Base-by-base conservation (phyloP, 495 filamentous ascomycete species). In the Penicillium arizonense region DNA sequence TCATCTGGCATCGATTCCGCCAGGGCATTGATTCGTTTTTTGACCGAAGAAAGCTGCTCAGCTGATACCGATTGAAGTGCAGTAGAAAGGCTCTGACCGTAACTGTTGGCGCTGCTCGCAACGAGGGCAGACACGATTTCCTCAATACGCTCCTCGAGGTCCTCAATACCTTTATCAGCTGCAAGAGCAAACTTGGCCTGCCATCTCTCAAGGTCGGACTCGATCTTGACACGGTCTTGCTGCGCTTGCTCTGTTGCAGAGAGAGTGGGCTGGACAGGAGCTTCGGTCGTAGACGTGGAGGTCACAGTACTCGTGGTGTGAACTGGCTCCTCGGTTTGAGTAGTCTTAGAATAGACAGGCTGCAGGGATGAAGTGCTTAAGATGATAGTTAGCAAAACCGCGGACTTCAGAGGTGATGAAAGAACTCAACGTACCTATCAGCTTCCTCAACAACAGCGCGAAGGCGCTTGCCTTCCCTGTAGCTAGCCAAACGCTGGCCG, bases 181-280 rank as follows among this genome's bases (percentile, higher is more conserved):
- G 90, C 89, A 50, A 83, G 82, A 20, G 87, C 78, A 67, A 97
- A 97, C 57, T 94, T 90, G 36, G 82, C 79, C 67, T 96, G 85
- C 91, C 92, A 97, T 34, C 77, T 73, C 42, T 81, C 71, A 34
- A 99, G 78, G 67, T 97, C 95, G 13, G 84, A 81, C 7, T 84
- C 79, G 47, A 96, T 85, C 33, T 83, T 85, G 59, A 87, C 81
- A 7, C 84, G 82, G 3, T 81, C 70, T 59, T 82, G 74, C 43
- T 81, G 78, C 6, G 68, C 70, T 32, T 81, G 61, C 51, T 80
- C 65, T 30, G 70, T 58, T 11, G 73, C 58, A 4, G 76, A 72
- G 4, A 70, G 39, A 16, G 73, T 65, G 11, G 67, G 52, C 24
- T 70, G 47, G 4, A 42, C 43, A 28, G 62, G 44, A 38, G 46